Evolutionary conservation across 2,329 filamentous ascomycete species (phyloP), one percentile per base, ranked within the genome.

Genomic region (Botryotinia convoluta): DNA sequence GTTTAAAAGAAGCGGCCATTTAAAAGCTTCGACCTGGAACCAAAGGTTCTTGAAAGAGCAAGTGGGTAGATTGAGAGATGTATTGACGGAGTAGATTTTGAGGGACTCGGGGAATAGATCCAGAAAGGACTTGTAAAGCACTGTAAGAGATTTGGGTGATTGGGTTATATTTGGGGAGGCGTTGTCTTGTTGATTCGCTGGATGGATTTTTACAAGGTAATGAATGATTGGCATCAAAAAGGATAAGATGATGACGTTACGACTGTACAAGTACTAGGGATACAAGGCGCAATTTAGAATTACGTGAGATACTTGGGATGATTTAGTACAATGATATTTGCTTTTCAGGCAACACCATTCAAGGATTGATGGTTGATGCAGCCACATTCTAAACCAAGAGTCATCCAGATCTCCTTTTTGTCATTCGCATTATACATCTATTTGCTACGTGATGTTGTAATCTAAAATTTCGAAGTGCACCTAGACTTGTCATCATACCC

Each of bases 1-100:
- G 8, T 79, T 79, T 29, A 75, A 75, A 18, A 74, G 76, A 22
- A 78, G 74, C 32, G 77, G 77, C 26, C 57, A 44, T 39, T 37
- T 72, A 18, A 39, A 61, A 12, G 29, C 51, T 26, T 72, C 42
- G 51, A 51, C 35, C 6, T 72, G 39, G 29, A 72, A 72, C 29
- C 48, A 60, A 2, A 54, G 39, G 29, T 72, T 44, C 37, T 39
- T 68, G 42, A 69, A 61, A 48, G 62, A 72, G 32, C 62, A 72
- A n/a, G 39, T 61, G 4, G 71, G 29, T 68, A 72, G 62, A 59
- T 51, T 72, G 39, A 60, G 29, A 26, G 71, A 72, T 22, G 1
- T 39, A 1, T 48, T 69, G 32, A 61, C 45, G 10, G 54, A 51
- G 32, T 72, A 72, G 57, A 14, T 6, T 7, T 1, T 14, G 6